Percentiles rank a stretch among this genome's conserved stretches.
Evolutionary conservation across 129 eudicot species (phyloP).

Genomic region (Saposhnikovia divaricata): DNA sequence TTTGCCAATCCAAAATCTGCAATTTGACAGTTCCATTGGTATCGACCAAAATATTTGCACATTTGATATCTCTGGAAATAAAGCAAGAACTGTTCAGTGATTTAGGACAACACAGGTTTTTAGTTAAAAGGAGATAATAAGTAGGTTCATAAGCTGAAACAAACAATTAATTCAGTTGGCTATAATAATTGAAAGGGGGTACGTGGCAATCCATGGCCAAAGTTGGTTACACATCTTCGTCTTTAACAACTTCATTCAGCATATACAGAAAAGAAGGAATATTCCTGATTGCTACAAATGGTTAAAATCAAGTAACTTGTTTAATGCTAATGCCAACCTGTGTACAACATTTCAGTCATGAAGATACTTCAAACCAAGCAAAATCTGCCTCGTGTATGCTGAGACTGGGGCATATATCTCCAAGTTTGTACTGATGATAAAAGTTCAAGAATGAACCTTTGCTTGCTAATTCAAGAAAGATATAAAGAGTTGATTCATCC

Average conservation of each 20-base stretch:
- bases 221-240: background rate
- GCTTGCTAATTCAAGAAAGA: constrained; percentile 89
- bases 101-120: background rate
- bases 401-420: constrained; percentile 84
- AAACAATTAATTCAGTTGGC: too few relatives aligned
- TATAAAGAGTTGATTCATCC: too few relatives aligned
- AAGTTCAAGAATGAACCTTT: constrained; percentile 78
- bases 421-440: constrained; percentile 54
- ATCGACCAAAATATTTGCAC: constrained; percentile 88
- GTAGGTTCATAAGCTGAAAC: too few relatives aligned
- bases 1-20: too few relatives aligned
- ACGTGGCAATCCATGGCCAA: background rate
- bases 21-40: constrained; percentile 69
- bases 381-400: constrained; percentile 80
- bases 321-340: constrained; percentile 29
- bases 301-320: background rate
- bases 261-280: background rate
- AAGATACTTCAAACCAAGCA: constrained; percentile 70
- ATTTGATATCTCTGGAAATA: constrained; percentile 71
- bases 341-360: constrained; percentile 71
- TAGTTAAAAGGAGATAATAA: too few relatives aligned
- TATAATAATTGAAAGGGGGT: too few relatives aligned
- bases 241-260: background rate
- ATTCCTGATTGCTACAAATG: background rate
- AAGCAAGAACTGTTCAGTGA: background rate